Conservation (phyloP, 345 rosid genomes). For the Clarkia xantiana region DNA sequence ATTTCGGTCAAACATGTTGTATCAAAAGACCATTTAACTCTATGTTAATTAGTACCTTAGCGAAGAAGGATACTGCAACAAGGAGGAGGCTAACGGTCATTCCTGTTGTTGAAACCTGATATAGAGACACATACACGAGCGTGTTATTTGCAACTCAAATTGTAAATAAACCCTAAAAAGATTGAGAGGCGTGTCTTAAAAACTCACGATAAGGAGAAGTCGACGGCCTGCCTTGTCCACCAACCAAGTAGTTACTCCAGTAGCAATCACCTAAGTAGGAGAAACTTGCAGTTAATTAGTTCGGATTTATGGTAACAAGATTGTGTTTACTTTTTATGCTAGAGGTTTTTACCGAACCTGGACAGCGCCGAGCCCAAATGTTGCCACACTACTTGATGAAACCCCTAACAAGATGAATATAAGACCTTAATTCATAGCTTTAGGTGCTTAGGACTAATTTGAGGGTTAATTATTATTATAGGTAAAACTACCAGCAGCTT, state of each 20-base stretch:
- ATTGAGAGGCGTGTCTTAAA: slow-evolving; percentile 4
- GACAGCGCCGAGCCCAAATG: slow-evolving; percentile 71
- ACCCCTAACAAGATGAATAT: slow-evolving; percentile 37
- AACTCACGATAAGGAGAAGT: slow-evolving; percentile 71
- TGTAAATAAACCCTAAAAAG: background rate
- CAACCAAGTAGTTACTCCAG: slow-evolving; percentile 80
- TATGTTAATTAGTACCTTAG: too few relatives aligned
- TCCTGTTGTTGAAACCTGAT: slow-evolving; percentile 67
- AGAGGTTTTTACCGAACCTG: slow-evolving; percentile 38
- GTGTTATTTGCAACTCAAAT: background rate
- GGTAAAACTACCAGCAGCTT: slow-evolving; percentile 49
- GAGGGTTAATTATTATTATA: too few relatives aligned
- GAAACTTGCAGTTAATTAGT: background rate
- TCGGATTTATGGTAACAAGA: background rate
- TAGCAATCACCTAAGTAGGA: slow-evolving; percentile 53
- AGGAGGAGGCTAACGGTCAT: slow-evolving; percentile 76
- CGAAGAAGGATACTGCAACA: slow-evolving; percentile 60
- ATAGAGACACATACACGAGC: background rate
- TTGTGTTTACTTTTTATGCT: background rate
- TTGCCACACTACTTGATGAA: slow-evolving; percentile 64
- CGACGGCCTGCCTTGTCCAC: slow-evolving; percentile 80
- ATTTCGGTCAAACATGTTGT: background rate
- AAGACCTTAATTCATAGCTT: too few relatives aligned
- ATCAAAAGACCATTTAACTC: too few relatives aligned
- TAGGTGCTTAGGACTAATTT: too few relatives aligned